Conservation (phyloP, 139 green algal genomes). For the Chlamydomonas sp. region DNA sequence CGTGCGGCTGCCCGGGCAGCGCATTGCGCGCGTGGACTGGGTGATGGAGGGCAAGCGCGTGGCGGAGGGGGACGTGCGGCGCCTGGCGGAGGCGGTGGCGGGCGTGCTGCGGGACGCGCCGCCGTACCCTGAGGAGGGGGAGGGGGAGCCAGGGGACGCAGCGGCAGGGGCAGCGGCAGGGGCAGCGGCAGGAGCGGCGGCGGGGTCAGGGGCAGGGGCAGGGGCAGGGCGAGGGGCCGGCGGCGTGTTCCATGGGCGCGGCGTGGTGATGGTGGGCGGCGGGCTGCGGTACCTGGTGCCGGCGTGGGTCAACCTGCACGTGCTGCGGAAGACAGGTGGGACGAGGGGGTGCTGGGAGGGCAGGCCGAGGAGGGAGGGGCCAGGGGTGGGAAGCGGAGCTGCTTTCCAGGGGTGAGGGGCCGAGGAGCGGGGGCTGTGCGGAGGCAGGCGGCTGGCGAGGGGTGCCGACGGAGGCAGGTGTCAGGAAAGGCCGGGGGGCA, state of each 20-base stretch:
- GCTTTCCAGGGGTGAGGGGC: too few relatives aligned
- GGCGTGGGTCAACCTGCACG: slow-evolving; percentile 59
- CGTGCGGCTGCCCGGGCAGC: neutral
- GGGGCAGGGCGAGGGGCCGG: too few relatives aligned
- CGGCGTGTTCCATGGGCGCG: slow-evolving; percentile 38
- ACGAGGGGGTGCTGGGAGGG: neutral
- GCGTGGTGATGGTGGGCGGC: slow-evolving; percentile 58
- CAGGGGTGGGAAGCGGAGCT: too few relatives aligned
- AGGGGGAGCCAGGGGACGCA: too few relatives aligned
- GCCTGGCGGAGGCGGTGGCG: slow-evolving; percentile 13
- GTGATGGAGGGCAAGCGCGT: slow-evolving; percentile 42
- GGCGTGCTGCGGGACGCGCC: slow-evolving; percentile 40
- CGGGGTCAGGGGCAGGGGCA: too few relatives aligned
- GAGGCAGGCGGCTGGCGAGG: neutral
- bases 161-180: too few relatives aligned
- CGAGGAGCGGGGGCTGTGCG: neutral
- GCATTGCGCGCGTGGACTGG: slow-evolving; percentile 36
- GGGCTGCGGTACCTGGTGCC: slow-evolving; percentile 58
- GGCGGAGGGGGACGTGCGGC: neutral
- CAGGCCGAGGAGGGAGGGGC: neutral
- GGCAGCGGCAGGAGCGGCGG: too few relatives aligned
- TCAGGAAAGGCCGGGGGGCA: too few relatives aligned
- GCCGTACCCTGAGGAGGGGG: slow-evolving; percentile 28
- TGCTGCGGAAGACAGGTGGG: slow-evolving; percentile 45
- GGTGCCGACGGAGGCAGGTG: too few relatives aligned